Evolutionary conservation across 2,329 filamentous ascomycete species (phyloP), one percentile per base, ranked within the genome.

Genomic region (Pseudogymnoascus sp.): DNA sequence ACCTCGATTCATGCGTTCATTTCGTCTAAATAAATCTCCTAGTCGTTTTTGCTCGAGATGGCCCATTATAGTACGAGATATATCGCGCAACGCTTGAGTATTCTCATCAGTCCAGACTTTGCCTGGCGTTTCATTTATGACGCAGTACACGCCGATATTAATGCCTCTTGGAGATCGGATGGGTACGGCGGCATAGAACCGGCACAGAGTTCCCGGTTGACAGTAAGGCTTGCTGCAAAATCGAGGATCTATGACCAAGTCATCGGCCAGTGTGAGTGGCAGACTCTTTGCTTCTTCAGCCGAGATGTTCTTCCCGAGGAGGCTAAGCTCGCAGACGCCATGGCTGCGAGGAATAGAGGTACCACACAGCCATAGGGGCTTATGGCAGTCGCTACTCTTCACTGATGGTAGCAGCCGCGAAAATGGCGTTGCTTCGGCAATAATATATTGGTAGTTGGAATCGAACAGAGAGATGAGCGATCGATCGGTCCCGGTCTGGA

Each of bases 21-120:
- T 81, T 66, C 77, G 78, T 67, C 75, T 79, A 66, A 79, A 81
- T 66, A 79, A 82, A 61, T 76, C 80, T 60, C 73, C 79, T 64
- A 75, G 77, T 64, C 78, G 77, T 47, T 75, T 81, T 75, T 77
- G 81, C 71, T 85, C 83, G 7, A 89, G 70, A 62, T 87, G 84
- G 37, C 84, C 79, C 74, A 85, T 84, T 4, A 84, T 76, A 3
- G 83, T 80, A 15, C 74, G 73, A 0, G 79, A 75, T 71, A 87
- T 76, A 40, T 84, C 83, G 15, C 37, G 37, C 17, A 40, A 40
- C 8, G 37, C 17, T 17, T 40, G 37, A 17, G 37, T 40, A 21
- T 17, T 17, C 37, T 40, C 37, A 8, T 40, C 37, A 8, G 37
- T 40, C 37, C 37, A 40, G 15, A 40, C 15, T 40, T 40, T 40